Percentiles rank a stretch among this genome's conserved stretches.
Conservation (phyloP, 169 alveolate species). For the Eimeria sp. region DNA sequence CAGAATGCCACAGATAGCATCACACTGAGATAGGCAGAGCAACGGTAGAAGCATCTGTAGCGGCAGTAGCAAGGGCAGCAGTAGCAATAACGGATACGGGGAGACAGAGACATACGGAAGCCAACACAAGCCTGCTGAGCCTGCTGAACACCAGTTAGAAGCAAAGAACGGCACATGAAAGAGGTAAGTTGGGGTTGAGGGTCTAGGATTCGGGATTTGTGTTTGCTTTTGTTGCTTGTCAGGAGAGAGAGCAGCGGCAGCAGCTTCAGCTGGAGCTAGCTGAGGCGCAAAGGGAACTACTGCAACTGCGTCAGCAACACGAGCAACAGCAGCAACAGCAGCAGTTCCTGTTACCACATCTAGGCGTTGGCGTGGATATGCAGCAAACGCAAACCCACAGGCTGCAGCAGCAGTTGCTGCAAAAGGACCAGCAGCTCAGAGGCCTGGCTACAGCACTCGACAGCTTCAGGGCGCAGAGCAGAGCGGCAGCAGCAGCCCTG, state of each 20-base stretch:
- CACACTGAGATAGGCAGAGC: not conserved
- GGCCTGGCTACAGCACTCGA: slow-evolving; percentile 47
- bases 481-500: slow-evolving; percentile 71
- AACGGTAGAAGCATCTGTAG: not conserved
- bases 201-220: not conserved
- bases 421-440: slow-evolving; percentile 51
- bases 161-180: not conserved
- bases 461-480: slow-evolving; percentile 52
- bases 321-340: slow-evolving; percentile 71
- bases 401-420: slow-evolving; percentile 67
- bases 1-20: not conserved
- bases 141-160: not conserved
- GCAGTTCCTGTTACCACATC: slow-evolving; percentile 38
- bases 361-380: slow-evolving; percentile 24
- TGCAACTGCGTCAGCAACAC: slow-evolving; percentile 51
- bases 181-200: no score
- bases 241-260: slow-evolving; percentile 59
- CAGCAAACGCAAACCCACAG: slow-evolving; percentile 56
- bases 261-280: slow-evolving; percentile 37
- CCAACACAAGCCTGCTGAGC: not conserved
- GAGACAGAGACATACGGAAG: not conserved
- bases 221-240: not conserved
- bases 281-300: slow-evolving; percentile 33
- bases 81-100: no score
- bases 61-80: not conserved